Percentiles rank a stretch among this genome's conserved stretches.
phyloP scores from a whole-genome alignment of 495 filamentous ascomycete species.

The Neurospora sublineolata region DNA sequence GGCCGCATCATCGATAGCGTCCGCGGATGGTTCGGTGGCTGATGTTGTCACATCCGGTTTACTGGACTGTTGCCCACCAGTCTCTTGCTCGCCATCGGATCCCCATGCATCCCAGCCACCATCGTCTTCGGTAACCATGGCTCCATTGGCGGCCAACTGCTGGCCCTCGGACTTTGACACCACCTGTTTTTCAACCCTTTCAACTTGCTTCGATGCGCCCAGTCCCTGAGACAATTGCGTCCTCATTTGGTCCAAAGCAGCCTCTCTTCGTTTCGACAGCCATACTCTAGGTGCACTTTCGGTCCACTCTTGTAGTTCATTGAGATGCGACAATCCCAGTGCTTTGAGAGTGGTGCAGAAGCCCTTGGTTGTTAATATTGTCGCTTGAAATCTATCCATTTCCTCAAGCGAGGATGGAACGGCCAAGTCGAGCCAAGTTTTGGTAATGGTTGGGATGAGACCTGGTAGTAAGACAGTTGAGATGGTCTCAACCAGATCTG shows the following conservation, averaged over 20 bases:
- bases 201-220: slow-evolving; percentile 52
- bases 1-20: slow-evolving; percentile 36
- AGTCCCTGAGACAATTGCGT: slow-evolving; percentile 53
- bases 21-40: neutral
- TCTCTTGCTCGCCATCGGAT: slow-evolving; percentile 44
- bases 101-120: slow-evolving; percentile 70
- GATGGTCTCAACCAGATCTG: slow-evolving; percentile 47
- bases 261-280: slow-evolving; percentile 73
- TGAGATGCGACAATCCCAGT: slow-evolving; percentile 55
- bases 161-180: slow-evolving; percentile 55
- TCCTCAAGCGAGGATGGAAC: slow-evolving; percentile 63
- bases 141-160: slow-evolving; percentile 43
- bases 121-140: slow-evolving; percentile 29
- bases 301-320: slow-evolving; percentile 67
- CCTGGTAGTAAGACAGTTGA: slow-evolving; percentile 55
- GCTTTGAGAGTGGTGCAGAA: slow-evolving; percentile 53
- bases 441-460: slow-evolving; percentile 53
- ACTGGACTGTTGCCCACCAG: slow-evolving; percentile 8
- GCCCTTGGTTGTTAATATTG: slow-evolving; percentile 45
- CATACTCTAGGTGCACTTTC: slow-evolving; percentile 68
- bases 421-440: slow-evolving; percentile 59
- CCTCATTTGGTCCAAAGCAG: slow-evolving; percentile 61
- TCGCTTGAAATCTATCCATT: slow-evolving; percentile 55
- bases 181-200: slow-evolving; percentile 74
- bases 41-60: slow-evolving; percentile 5